Percentiles rank a stretch among this genome's conserved stretches.
phyloP scores from a whole-genome alignment of 192 early-diverging fungal genomes.

The Lobosporangium transversale region DNA sequence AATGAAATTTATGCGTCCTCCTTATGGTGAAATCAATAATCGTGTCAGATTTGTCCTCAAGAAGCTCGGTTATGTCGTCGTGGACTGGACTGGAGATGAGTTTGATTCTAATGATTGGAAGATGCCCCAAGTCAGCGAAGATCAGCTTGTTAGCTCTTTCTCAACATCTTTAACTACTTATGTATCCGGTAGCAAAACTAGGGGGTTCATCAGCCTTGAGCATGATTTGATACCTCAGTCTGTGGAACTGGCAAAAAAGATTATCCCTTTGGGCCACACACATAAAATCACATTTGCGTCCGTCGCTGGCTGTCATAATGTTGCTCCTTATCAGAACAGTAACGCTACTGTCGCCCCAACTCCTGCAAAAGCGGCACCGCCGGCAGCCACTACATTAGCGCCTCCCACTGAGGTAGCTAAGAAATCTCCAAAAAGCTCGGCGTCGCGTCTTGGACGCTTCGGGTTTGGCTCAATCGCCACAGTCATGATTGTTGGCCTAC shows the following conservation, averaged over 20 bases:
- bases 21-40: no score
- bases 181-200: background rate
- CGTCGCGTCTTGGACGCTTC: no score
- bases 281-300: constrained; percentile 4
- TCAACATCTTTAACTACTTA: constrained; percentile 6
- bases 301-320: constrained; percentile 15
- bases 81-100: constrained; percentile 33
- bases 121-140: background rate
- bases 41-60: constrained; percentile 70
- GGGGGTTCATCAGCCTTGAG: constrained; percentile 21
- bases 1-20: constrained; percentile 64
- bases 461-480: no score
- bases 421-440: no score
- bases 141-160: background rate
- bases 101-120: constrained; percentile 31
- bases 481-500: no score
- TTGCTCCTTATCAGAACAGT: constrained; percentile 14
- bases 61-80: constrained; percentile 62
- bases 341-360: no score
- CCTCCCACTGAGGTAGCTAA: no score
- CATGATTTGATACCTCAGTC: constrained; percentile 5
- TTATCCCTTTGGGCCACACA: constrained; percentile 4
- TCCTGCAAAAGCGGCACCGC: no score
- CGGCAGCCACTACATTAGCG: no score
- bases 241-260: constrained; percentile 8